Percentiles rank a stretch among this genome's conserved stretches.
Evolutionary conservation across 2,329 filamentous ascomycete genomes (phyloP).

Genomic region (Dactylonectria macrodidyma): DNA sequence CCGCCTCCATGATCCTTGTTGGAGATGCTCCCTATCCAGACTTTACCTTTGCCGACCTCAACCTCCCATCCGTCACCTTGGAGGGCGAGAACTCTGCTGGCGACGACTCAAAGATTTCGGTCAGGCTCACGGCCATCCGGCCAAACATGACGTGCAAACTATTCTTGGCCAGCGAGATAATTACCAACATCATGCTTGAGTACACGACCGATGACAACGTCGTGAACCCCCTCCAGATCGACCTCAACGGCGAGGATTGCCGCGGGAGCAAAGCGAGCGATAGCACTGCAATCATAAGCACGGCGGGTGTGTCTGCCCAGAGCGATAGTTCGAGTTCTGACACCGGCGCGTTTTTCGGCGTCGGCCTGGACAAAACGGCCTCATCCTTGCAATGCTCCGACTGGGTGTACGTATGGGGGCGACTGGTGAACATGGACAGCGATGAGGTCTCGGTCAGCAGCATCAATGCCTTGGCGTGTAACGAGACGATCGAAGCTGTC

Average conservation of each 20-base stretch:
- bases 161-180: constrained; percentile 39
- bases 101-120: constrained; percentile 40
- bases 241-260: constrained; percentile 43
- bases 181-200: constrained; percentile 44
- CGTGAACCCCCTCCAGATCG: constrained; percentile 42
- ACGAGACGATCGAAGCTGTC: constrained; percentile 54
- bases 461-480: constrained; percentile 55
- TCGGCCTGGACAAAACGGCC: constrained; percentile 37
- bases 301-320: constrained; percentile 12
- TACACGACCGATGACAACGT: constrained; percentile 32
- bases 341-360: constrained; percentile 36
- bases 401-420: constrained; percentile 56
- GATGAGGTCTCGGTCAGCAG: constrained; percentile 47
- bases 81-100: constrained; percentile 27
- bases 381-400: constrained; percentile 48
- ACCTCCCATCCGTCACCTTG: constrained; percentile 45
- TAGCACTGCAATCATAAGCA: constrained; percentile 41
- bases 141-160: constrained; percentile 49
- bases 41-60: constrained; percentile 54
- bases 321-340: constrained; percentile 5
- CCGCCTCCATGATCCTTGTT: constrained; percentile 54
- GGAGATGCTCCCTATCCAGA: constrained; percentile 53
- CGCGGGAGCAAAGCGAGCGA: constrained; percentile 22
- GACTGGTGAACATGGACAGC: constrained; percentile 42
- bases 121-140: constrained; percentile 50